Conservation (phyloP, 2,329 filamentous ascomycete genomes). For the Hypomyces rosellus region DNA sequence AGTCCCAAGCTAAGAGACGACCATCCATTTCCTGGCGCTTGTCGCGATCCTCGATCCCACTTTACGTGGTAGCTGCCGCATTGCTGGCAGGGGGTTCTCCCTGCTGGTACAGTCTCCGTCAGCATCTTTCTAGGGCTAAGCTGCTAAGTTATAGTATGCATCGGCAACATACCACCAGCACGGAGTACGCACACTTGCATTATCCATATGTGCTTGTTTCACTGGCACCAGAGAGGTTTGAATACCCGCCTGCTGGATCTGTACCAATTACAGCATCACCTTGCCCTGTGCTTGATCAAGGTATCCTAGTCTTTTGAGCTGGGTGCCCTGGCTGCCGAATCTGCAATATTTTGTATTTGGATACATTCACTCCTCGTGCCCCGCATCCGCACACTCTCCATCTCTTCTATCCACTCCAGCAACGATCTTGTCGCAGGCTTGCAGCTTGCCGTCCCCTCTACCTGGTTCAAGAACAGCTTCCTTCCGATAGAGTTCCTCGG, state of each 20-base stretch:
- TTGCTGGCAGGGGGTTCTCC: background rate
- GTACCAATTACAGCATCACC: background rate
- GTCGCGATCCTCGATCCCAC: constrained; percentile 12
- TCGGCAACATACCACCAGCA: background rate
- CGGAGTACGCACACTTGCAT: background rate
- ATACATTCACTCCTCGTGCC: constrained; percentile 4
- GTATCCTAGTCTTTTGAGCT: background rate
- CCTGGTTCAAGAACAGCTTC: constrained; percentile 10
- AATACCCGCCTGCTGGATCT: constrained; percentile 1
- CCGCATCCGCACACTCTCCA: constrained; percentile 10
- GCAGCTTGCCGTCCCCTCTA: constrained; percentile 12
- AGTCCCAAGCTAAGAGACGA: constrained; percentile 4
- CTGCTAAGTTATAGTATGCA: background rate
- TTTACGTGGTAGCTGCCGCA: constrained; percentile 1
- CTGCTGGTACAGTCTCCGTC: background rate
- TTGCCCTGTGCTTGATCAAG: background rate
- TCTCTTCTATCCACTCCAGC: constrained; percentile 11
- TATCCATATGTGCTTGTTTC: constrained; percentile 1
- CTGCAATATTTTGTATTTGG: background rate
- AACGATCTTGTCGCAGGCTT: constrained; percentile 10
- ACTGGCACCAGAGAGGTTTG: background rate
- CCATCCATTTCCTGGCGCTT: constrained; percentile 12
- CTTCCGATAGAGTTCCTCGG: constrained; percentile 8
- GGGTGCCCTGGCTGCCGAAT: constrained; percentile 5
- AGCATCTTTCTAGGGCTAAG: background rate